phyloP scores from a whole-genome alignment of 192 early-diverging fungal genomes.

The Coemansia sp. region DNA sequence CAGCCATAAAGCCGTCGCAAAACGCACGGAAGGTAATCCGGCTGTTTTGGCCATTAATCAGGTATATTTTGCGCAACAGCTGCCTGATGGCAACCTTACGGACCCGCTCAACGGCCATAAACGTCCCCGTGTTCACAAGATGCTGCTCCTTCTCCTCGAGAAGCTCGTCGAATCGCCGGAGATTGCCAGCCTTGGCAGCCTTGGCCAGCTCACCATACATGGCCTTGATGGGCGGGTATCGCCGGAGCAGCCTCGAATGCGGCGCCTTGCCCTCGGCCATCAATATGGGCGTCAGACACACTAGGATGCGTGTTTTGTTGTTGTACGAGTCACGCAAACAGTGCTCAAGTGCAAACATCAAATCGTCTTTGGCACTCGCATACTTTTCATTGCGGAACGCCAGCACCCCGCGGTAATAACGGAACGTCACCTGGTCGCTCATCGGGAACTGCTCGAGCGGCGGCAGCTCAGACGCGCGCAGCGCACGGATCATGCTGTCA shows the following conservation, averaged over 20 bases:
- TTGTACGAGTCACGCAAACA: constrained; percentile 34
- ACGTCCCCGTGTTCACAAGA: constrained; percentile 70
- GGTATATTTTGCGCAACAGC: constrained; percentile 77
- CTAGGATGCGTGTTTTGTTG: constrained; percentile 71
- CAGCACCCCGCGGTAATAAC: constrained; percentile 84
- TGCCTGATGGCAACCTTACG: constrained; percentile 69
- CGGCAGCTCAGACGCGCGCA: constrained; percentile 74
- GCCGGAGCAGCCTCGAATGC: constrained; percentile 53
- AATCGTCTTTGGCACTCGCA: constrained; percentile 53
- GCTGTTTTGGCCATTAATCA: constrained; percentile 53
- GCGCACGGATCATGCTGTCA: constrained; percentile 73
- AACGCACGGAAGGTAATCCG: constrained; percentile 64
- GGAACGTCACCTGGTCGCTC: constrained; percentile 79
- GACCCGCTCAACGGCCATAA: constrained; percentile 77
- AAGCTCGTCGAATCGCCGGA: constrained; percentile 69
- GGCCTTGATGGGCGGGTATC: constrained; percentile 57
- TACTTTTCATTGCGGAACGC: constrained; percentile 86
- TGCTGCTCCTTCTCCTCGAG: constrained; percentile 57
- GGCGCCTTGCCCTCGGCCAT: constrained; percentile 75
- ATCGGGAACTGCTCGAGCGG: constrained; percentile 73
- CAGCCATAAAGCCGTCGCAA: constrained; percentile 60
- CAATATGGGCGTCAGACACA: constrained; percentile 75
- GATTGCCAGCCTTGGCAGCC: constrained; percentile 72
- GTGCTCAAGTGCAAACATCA: constrained; percentile 50
- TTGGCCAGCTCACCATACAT: constrained; percentile 64